Evolutionary conservation across 495 filamentous ascomycete species (phyloP).

Genomic region (Sporormia fimetaria): DNA sequence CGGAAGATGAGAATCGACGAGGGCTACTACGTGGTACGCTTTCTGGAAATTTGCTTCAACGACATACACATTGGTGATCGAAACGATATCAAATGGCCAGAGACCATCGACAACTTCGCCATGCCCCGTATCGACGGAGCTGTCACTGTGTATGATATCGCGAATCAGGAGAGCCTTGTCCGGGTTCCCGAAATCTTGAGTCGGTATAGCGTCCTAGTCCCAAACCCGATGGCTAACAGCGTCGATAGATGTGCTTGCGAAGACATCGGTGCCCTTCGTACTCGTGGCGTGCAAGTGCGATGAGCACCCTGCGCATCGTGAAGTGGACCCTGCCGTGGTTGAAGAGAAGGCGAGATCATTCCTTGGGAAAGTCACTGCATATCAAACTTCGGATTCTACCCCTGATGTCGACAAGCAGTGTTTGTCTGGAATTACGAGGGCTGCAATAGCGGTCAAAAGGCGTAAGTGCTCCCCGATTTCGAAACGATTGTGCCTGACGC

Average conservation of each 20-base stretch:
- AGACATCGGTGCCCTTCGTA: conserved; percentile 56
- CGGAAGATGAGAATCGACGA: conserved; percentile 71
- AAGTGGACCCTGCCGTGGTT: conserved; percentile 49
- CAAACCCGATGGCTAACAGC: neutral
- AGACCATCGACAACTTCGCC: conserved; percentile 50
- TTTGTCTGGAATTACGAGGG: conserved; percentile 61
- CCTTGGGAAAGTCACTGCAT: conserved; percentile 53
- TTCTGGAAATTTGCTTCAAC: conserved; percentile 64
- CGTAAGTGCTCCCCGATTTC: conserved; percentile 13
- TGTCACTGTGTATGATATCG: conserved; percentile 76
- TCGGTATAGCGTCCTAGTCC: conserved; percentile 39
- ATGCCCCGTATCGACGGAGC: conserved; percentile 71
- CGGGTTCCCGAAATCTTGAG: conserved; percentile 58
- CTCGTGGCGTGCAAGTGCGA: conserved; percentile 83
- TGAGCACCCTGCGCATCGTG: conserved; percentile 45
- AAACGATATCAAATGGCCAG: conserved; percentile 68
- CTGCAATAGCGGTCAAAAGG: conserved; percentile 45
- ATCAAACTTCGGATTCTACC: conserved; percentile 57
- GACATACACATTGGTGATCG: conserved; percentile 56
- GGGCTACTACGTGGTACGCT: conserved; percentile 60
- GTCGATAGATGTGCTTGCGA: conserved; percentile 53
- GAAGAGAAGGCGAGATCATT: conserved; percentile 43
- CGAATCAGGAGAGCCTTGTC: conserved; percentile 55
- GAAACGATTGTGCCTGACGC: conserved; percentile 1
- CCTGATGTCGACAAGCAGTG: conserved; percentile 69